Evolutionary conservation across 768 basidiomycete species (phyloP), one percentile per base, ranked within the genome.

Genomic region (Boletellus ananiceps): DNA sequence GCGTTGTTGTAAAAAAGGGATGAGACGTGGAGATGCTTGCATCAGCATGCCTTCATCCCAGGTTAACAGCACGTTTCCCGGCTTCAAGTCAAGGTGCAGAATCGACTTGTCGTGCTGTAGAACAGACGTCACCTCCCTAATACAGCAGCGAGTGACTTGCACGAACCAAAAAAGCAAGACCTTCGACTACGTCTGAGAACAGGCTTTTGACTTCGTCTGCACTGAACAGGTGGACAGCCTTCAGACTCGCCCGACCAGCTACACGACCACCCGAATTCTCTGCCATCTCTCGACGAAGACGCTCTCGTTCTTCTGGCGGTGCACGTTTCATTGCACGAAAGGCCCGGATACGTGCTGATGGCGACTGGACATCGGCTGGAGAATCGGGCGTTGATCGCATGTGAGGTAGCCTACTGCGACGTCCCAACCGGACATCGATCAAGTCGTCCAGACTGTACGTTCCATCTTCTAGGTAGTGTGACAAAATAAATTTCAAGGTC

Each of bases 71-170:
- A 97, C 92, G 61, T 97, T 96, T 6, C 90, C 92, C 9, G 93
- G 92, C 67, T 96, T 98, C 55, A 98, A 69, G 63, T 97, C 94
- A 3, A 96, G 79, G 63, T 98, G 94, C 19, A 98, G 65, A 44
- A 97, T 94, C 1, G 89, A 84, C 59, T 78, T 83, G 57, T 82
- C 78, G 55, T 93, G 90, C 88, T 91, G 12, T 59, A 31, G 4
- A 41, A 21, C 23, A 19, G 11, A 48, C 18, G 50, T 58, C 41
- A 57, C 44, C 25, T 31, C 51, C 25, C n/a, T 23, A 39, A 31
- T 27, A 44, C 38, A n/a, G 40, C 8, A 4, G 13, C 11, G 11
- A 18, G 34, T 21, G 38, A 41, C 18, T 19, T 18, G 16, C 25
- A 67, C 82, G 49, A 55, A 93, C 93, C 69, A 98, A 69, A 61